Evolutionary conservation across 208 protist genomes (phyloP), one percentile per base, ranked within the genome.

Genomic region (Wallacemonas sp.): DNA sequence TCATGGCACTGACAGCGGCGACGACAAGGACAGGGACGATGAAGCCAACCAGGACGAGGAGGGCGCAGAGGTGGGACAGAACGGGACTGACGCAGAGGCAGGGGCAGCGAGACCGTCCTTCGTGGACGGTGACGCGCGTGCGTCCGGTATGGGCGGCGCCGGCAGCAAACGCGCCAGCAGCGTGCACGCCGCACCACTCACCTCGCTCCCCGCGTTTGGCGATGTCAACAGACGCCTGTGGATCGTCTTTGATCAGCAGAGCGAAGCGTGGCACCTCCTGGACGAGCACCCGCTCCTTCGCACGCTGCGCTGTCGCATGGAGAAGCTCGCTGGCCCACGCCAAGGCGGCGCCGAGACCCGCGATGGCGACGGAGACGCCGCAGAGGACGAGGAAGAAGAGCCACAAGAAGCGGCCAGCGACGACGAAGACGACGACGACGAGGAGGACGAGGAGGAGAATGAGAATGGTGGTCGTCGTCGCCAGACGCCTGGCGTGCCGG

Each of bases 191-290:
- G 5, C 54, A 6, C 69, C 69, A 1, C 54, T 70, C 14, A 34
- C 24, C 4, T 14, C 29, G 16, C 34, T 78, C 16, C 72, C 72
- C 43, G 67, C 46, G 16, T 80, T 80, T 54, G 24, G 47, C 16
- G 49, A 75, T 30, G 39, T 36, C 11, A 72, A 74, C 23, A 63
- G 65, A 29, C 30, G 2, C 12, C 69, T 89, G 6, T 89, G 68
- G 71, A 61, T 89, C 12, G 79, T 58, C 3, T 74, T 62, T 23
- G 77, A 89, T 44, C 49, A 26, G 8, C 23, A 5, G 0, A 75
- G 46, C n/a, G 68, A 62, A 29, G 68, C 77, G 46, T 89, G 83
- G 83, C 73, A 86, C 38, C 68, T 89, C 47, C 72, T 89, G 14
- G 80, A 83, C 39, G 71, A 68, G 36, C 83, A 89, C 49, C 83